Evolutionary conservation across 1,284 basidiomycete genomes (phyloP).

Genomic region (Malassezia obtusa): DNA sequence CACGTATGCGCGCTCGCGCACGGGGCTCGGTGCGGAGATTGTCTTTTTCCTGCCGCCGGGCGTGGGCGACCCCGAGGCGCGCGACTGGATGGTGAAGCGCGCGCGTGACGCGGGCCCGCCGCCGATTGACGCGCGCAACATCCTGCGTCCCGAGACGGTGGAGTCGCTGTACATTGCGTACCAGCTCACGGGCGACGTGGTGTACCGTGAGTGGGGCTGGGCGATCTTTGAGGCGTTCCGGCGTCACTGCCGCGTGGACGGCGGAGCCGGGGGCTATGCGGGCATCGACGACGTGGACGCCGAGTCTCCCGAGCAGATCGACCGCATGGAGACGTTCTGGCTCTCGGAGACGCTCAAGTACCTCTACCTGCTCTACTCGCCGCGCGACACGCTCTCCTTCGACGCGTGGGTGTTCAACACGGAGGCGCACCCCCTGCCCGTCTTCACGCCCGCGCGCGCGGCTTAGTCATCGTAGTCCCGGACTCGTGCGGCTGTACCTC

Average conservation of each 20-base stretch:
- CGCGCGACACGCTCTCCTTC: slow-evolving; percentile 59
- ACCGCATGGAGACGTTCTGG: slow-evolving; percentile 78
- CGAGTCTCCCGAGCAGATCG: slow-evolving; percentile 58
- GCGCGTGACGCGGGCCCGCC: slow-evolving; percentile 30
- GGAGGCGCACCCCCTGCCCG: slow-evolving; percentile 50
- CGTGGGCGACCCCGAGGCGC: slow-evolving; percentile 56
- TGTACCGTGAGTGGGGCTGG: slow-evolving; percentile 80
- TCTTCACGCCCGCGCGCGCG: slow-evolving; percentile 31
- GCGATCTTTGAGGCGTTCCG: slow-evolving; percentile 80
- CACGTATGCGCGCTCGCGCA: slow-evolving; percentile 68
- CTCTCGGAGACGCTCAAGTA: slow-evolving; percentile 88
- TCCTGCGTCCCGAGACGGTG: slow-evolving; percentile 78
- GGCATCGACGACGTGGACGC: slow-evolving; percentile 65
- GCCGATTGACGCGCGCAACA: slow-evolving; percentile 76
- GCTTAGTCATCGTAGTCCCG: slow-evolving; percentile 11
- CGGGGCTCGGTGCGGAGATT: slow-evolving; percentile 55
- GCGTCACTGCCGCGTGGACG: slow-evolving; percentile 62
- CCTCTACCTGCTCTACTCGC: slow-evolving; percentile 76
- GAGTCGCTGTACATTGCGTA: slow-evolving; percentile 82
- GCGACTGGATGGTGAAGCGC: slow-evolving; percentile 13
- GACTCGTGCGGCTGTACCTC: no score
- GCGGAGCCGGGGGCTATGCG: slow-evolving; percentile 65
- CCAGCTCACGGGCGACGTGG: slow-evolving; percentile 69
- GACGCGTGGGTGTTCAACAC: slow-evolving; percentile 73
- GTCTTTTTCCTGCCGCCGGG: slow-evolving; percentile 32